phyloP scores from a whole-genome alignment of 305 asterid species.

The Salvia sclarea region DNA sequence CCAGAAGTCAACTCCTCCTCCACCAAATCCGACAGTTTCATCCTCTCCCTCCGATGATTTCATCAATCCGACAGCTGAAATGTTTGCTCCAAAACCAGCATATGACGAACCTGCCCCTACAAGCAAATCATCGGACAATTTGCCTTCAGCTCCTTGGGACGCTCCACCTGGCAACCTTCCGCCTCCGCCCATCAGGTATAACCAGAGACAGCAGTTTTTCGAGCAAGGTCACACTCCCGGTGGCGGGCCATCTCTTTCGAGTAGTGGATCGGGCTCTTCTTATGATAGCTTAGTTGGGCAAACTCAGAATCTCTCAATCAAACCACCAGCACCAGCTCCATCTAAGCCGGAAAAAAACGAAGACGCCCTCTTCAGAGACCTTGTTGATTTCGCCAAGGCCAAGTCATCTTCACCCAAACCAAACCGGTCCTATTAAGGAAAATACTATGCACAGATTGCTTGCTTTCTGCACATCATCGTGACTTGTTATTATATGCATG shows the following conservation, averaged over 20 bases:
- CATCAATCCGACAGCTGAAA: slow-evolving; percentile 76
- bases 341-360: slow-evolving; percentile 67
- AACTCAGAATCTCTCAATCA: slow-evolving; percentile 73
- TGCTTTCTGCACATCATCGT: slow-evolving; percentile 25
- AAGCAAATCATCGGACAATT: slow-evolving; percentile 54
- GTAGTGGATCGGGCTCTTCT: slow-evolving; percentile 65
- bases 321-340: slow-evolving; percentile 52
- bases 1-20: slow-evolving; percentile 41
- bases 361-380: slow-evolving; percentile 86
- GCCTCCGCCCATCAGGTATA: slow-evolving; percentile 79
- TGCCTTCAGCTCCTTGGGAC: slow-evolving; percentile 65
- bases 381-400: slow-evolving; percentile 91
- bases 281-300: slow-evolving; percentile 71
- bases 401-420: slow-evolving; percentile 88
- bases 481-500: slow-evolving; percentile 21
- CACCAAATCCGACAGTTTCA: slow-evolving; percentile 47
- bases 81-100: slow-evolving; percentile 55
- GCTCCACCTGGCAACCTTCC: slow-evolving; percentile 52
- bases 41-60: slow-evolving; percentile 67
- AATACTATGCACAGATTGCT: slow-evolving; percentile 27
- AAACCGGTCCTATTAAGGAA: slow-evolving; percentile 56
- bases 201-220: slow-evolving; percentile 82
- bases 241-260: slow-evolving; percentile 49
- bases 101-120: slow-evolving; percentile 43
- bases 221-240: slow-evolving; percentile 52